Evolutionary conservation across 2,329 filamentous ascomycete genomes (phyloP), one percentile per base, ranked within the genome.

Genomic region (Neofusicoccum sp.): DNA sequence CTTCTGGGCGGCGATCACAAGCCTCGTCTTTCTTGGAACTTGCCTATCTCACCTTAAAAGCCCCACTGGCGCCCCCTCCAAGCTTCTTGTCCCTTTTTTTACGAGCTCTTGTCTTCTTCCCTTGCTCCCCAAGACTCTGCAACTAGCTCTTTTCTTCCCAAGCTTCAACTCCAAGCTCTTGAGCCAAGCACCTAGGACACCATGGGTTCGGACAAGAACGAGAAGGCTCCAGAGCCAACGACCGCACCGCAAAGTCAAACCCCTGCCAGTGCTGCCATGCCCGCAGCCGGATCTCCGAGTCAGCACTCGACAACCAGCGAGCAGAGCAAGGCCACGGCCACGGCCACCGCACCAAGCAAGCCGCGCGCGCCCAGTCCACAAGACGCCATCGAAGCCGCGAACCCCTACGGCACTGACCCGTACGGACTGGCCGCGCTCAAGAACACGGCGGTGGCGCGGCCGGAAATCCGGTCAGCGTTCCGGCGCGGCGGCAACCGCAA

Each of bases 381-480:
- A 24, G 8, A 4, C n/a, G 44, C 41, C 26, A 30, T 49, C 8
- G 49, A 40, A 11, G 24, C n/a, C 62, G 34, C 6, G 36, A 34
- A 24, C 31, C 56, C 54, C 28, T 57, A 60, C 30, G 44, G 45
- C 4, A 56, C 63, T 6, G 75, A 78, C 62, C 75, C 75, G n/a
- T 70, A 74, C 36, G 68, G 71, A 48, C 72, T 77, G 38, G 66
- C 67, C 9, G 71, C 70, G 62, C 71, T 73, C 60, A 69, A 68
- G 33, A 70, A 72, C 60, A 64, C 67, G 36, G 68, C 73, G 63
- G 65, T 75, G 38, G 76, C 75, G 36, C 73, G 75, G 61, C 73
- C 73, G 53, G 79, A 81, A 69, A 79, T 83, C 74, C 51, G 28
- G 28, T 38, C 34, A 38, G 28, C 6, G 14, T 8, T 1, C 51